Evolutionary conservation across 2,329 filamentous ascomycete genomes (phyloP), one percentile per base, ranked within the genome.

Genomic region (Colletotrichum australisinense): DNA sequence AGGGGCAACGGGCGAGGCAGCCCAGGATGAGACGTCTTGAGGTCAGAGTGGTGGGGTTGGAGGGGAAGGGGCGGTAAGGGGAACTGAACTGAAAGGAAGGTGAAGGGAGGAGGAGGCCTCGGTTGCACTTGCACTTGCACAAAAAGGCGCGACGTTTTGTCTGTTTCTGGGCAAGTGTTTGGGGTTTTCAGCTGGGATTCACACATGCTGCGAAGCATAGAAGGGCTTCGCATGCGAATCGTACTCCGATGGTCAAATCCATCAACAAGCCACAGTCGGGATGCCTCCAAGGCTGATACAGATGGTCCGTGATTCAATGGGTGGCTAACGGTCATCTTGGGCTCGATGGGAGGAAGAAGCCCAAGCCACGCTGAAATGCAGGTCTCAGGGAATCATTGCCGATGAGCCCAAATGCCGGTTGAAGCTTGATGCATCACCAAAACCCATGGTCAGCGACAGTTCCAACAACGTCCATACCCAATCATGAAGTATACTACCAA

Each of bases 11-110:
- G 26, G 28, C 59, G 66, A 73, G 67, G 67, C 67, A 73, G 60
- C 60, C 71, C 55, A 66, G 67, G 71, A 73, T 73, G 67, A 66
- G 71, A 73, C 71, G 62, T 30, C 46, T 73, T 56, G 35, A 57
- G 46, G 67, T 62, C 52, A 55, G 60, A 60, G 67, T 52, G 49
- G 67, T 73, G 71, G 71, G 67, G 59, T 64, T 69, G 30, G 30
- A 64, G 66, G 59, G 66, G 35, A 55, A 56, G n/a, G 24, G 32
- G 55, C 53, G 63, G 42, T 65, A 49, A 49, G 42, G 19, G 42
- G 7, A 49, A 49, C 16, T 49, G 19, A 49, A 49, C 19, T 11
- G 42, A 49, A 49, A n/a, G 42, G 42, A 46, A 46, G 42, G 42
- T 49, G 42, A n/a, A 49, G 6, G 38, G 38, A 16, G 42, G 42